A percentile compares a stretch with the other conserved stretches of the same genome.
phyloP scores from a whole-genome alignment of 352 stramenopile genomes.

The Phytophthora capsici region DNA sequence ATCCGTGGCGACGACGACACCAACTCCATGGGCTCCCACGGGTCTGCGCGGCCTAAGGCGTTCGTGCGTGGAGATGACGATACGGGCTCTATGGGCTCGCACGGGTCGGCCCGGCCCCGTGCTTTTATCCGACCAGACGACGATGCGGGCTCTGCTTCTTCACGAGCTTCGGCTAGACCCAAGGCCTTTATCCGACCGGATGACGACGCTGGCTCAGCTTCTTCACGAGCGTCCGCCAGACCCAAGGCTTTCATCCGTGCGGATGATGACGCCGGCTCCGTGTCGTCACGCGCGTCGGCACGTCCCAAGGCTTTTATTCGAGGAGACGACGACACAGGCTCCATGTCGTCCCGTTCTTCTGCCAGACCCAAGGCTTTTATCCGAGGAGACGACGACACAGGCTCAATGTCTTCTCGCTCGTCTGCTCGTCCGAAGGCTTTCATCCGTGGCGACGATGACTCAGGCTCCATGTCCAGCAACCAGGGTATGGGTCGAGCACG shows the following conservation, averaged over 20 bases:
- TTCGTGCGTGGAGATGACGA: constrained; percentile 39
- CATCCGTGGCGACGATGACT: constrained; percentile 28
- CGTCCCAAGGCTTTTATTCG: constrained; percentile 39
- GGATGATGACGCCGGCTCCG: constrained; percentile 39
- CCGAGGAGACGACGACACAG: constrained; percentile 35
- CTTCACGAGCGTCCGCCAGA: constrained; percentile 30
- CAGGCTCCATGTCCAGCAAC: constrained; percentile 42
- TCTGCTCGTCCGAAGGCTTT: constrained; percentile 36
- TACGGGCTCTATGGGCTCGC: constrained; percentile 36
- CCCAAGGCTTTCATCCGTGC: constrained; percentile 38
- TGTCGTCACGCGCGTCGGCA: constrained; percentile 30
- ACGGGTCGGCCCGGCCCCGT: constrained; percentile 26
- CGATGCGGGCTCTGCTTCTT: constrained; percentile 25
- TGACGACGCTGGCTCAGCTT: constrained; percentile 31
- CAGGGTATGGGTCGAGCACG: constrained; percentile 19
- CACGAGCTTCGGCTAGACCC: constrained; percentile 23
- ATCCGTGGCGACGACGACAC: constrained; percentile 40
- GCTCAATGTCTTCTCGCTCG: constrained; percentile 34
- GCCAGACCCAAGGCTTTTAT: constrained; percentile 39
- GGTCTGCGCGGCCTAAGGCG: constrained; percentile 22
- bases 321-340: constrained; percentile 40
- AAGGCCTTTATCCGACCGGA: constrained; percentile 34
- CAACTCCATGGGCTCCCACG: constrained; percentile 37
- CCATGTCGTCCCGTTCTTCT: constrained; percentile 29
- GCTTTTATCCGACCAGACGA: constrained; percentile 28